Evolutionary conservation across 495 filamentous ascomycete genomes (phyloP), one percentile per base, ranked within the genome.

Genomic region (Darksidea phi): DNA sequence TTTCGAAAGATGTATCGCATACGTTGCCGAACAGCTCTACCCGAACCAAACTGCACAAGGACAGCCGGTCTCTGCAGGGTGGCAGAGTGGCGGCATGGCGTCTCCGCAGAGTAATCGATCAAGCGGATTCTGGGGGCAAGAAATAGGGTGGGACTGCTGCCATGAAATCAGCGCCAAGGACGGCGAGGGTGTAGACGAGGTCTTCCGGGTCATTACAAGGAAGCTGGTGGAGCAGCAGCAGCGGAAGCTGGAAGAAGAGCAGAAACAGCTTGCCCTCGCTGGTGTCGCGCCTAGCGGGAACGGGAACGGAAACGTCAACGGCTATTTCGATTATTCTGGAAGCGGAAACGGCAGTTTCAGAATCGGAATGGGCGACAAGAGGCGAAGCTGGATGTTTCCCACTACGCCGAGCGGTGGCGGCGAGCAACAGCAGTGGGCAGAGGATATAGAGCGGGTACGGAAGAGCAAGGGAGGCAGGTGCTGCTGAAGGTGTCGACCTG

Each of bases 141-240:
- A 96, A 67, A 86, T 89, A 7, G 90, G 90, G 11, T 96, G 91
- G 91, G 92, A 96, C 69, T 93, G 89, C 63, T 97, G 93, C 68
- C 93, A 97, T 74, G 93, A 98, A 77, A 93, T 98, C 67, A 90
- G 86, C 67, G 92, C 93, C 21, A 89, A 91, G 78, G 89, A 89
- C 70, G 94, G 94, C 17, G 93, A 97, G 77, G 93, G 93, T 2
- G 90, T 98, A 11, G 94, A 98, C 52, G 94, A 98, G 76, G 93
- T 98, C 0, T 98, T 98, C 66, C 82, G 91, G 0, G 93, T 97
- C 17, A 94, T 97, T 38, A 91, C 93, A 37, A 78, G 94, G 68
- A 96, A 96, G 74, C 79, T 98, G 56, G 93, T 98, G 28, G 93
- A 97, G 78, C 90, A 94, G 79, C 84, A 88, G 65, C 82, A 88